Base-by-base conservation (phyloP, 2,329 filamentous ascomycete species). In the Rutstroemia sydowiana region DNA sequence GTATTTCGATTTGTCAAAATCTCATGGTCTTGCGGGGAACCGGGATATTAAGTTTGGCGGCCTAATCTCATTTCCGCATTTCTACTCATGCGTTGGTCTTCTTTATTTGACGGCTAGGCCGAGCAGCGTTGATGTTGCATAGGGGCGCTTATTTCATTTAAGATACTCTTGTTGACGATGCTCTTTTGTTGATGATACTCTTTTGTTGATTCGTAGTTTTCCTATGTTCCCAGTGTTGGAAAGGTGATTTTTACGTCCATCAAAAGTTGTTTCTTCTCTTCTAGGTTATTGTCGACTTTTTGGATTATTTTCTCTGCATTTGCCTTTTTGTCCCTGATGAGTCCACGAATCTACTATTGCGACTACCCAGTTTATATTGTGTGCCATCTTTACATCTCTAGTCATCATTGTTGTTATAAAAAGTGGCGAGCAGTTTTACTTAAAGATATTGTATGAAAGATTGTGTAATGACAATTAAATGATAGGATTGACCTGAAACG, bases 261-360 rank as follows among this genome's bases (percentile, higher is more conserved):
- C 56, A 65, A 65, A 65, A 64, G 62, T 62, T 65, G 55, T 62
- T 64, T 56, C 62, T 62, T 55, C 57, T 48, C 61, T 62, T 57
- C 57, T 65, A 60, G 61, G 62, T 59, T 59, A 60, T 64, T 50
- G 53, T 64, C 51, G 58, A 59, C 57, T 57, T 53, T 46, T 57
- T 61, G 58, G 58, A 59, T 59, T 45, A 39, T 37, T 53, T 55
- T 54, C 55, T 55, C 50, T 51, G 58, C 52, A 57, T 61, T 61
- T 57, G 57, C 60, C 59, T 62, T 52, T 59, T 57, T 60, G 51
- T 52, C 63, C 59, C 53, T 67, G 53, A 67, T 63, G 65, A 65
- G 61, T 59, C 60, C 57, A 67, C 65, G 65, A 67, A 66, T 67
- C 63, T 66, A 62, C 63, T 67, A 65, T 61, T 65, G 65, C 65